Base-by-base conservation (phyloP, 495 filamentous ascomycete species). In the Penicillium daleae region DNA sequence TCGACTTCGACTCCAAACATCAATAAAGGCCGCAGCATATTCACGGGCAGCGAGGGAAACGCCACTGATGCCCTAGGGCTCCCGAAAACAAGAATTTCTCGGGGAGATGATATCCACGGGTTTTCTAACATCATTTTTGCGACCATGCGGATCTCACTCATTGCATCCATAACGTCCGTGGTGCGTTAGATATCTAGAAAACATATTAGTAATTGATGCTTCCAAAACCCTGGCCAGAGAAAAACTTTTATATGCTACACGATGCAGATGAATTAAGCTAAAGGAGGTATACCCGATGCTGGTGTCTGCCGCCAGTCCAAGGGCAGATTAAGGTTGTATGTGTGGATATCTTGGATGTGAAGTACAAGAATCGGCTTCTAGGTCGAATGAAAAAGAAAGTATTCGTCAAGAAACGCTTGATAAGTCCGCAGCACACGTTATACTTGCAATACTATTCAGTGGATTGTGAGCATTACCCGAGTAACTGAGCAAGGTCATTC, bases 1-100 rank as follows among this genome's bases (percentile, higher is more conserved):
- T 79, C 72, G 56, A 77, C 74, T 67, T 80, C 78, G 42, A 66
- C 73, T 24, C 75, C 76, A 67, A 73, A 73, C 76, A 83, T 77
- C 57, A 80, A 54, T 35, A 80, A 62, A 5, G 76, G 75, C 75
- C 76, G 78, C 32, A 77, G 60, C 70, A 78, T 75, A 50, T 74
- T 80, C 46, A 78, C 76, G 26, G 75, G 75, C n/a, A 78, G 65
- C 40, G 72, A 62, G 9, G 74, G 66, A 13, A 70, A 60, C 19
- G 62, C 63, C 15, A 12, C 40, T 9, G 53, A 50, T 1, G 21
- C 13, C 17, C 8, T 19, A 4, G 60, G 53, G 35, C 53, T 56
- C 9, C 26, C 27, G 6, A 62, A 37, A 32, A 35, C n/a, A 12
- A 53, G 24, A 7, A 26, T 42, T 2, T 49, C 44, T 6, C 13